phyloP scores from a whole-genome alignment of 2,329 filamentous ascomycete genomes.

The Colletotrichum higginsianum region DNA sequence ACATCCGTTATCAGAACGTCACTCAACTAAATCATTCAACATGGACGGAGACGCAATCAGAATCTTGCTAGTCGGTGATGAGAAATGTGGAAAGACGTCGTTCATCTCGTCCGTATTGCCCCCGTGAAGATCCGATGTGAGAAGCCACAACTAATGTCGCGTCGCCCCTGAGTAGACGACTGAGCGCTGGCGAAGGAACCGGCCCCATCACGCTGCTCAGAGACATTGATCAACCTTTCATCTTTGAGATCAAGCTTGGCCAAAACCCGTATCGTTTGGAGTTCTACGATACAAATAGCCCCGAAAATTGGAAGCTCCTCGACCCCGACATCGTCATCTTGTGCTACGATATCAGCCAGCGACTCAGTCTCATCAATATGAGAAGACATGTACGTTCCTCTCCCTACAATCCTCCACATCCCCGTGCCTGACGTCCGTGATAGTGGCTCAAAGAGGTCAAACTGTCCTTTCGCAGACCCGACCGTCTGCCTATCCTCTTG shows the following conservation, averaged over 20 bases:
- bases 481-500: slow-evolving; percentile 68
- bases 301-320: slow-evolving; percentile 72
- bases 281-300: slow-evolving; percentile 72
- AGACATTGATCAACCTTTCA: slow-evolving; percentile 73
- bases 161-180: slow-evolving; percentile 58
- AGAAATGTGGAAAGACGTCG: slow-evolving; percentile 72
- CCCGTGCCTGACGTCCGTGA: slow-evolving; percentile 22
- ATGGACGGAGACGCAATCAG: slow-evolving; percentile 67
- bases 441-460: slow-evolving; percentile 73
- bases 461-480: slow-evolving; percentile 61
- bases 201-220: slow-evolving; percentile 65
- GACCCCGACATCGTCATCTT: slow-evolving; percentile 71
- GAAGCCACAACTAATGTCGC: slow-evolving; percentile 22
- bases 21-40: not conserved
- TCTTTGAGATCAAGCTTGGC: slow-evolving; percentile 67
- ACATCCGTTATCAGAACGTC: slow-evolving; percentile 35
- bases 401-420: not conserved
- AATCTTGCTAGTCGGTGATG: slow-evolving; percentile 72
- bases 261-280: slow-evolving; percentile 65
- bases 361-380: slow-evolving; percentile 71
- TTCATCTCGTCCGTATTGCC: slow-evolving; percentile 70
- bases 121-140: not conserved
- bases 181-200: slow-evolving; percentile 62
- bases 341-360: slow-evolving; percentile 74
- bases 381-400: slow-evolving; percentile 64